These are phyloP conservation scores for Brasenia schreberi DNA, from an alignment of 164 flowering plant genomes.

Conservation along the genomic window DNA sequence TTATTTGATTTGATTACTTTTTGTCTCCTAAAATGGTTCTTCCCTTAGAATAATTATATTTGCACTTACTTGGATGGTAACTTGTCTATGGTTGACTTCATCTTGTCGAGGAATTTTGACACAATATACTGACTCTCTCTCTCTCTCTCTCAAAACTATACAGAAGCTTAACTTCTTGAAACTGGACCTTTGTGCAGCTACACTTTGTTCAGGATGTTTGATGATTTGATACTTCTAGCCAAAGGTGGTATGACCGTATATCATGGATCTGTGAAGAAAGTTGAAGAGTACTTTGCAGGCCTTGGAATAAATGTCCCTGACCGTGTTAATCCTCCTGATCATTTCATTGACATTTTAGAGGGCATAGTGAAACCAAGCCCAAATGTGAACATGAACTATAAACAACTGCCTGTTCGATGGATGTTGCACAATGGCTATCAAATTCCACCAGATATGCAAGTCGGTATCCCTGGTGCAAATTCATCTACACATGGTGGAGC, in stretches of 20 bases:
- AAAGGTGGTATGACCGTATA: slow-evolving; percentile 92
- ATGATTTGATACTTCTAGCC: slow-evolving; percentile 91
- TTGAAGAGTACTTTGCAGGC: slow-evolving; percentile 78
- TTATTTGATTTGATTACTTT: too few relatives aligned
- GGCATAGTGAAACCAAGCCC: slow-evolving; percentile 60
- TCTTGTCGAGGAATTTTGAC: too few relatives aligned
- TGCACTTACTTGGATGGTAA: too few relatives aligned
- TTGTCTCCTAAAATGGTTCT: too few relatives aligned
- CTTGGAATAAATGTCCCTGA: slow-evolving; percentile 87
- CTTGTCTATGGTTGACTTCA: too few relatives aligned
- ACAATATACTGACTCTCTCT: neutral
- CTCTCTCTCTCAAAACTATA: neutral
- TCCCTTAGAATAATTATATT: too few relatives aligned
- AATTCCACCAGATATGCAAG: slow-evolving; percentile 77
- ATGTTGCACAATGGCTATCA: slow-evolving; percentile 91
- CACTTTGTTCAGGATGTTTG: slow-evolving; percentile 89
- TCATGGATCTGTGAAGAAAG: slow-evolving; percentile 87
- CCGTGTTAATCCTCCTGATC: slow-evolving; percentile 90
- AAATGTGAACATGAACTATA: slow-evolving; percentile 26
- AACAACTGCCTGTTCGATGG: slow-evolving; percentile 91
- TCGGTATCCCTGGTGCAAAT: slow-evolving; percentile 25
- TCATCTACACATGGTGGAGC: slow-evolving; percentile 23
- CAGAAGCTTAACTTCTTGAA: neutral
- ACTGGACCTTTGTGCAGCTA: slow-evolving; percentile 39
- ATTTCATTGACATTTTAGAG: slow-evolving; percentile 90